phyloP scores from a whole-genome alignment of 495 filamentous ascomycete species.

The Lasiosphaeris hirsuta region DNA sequence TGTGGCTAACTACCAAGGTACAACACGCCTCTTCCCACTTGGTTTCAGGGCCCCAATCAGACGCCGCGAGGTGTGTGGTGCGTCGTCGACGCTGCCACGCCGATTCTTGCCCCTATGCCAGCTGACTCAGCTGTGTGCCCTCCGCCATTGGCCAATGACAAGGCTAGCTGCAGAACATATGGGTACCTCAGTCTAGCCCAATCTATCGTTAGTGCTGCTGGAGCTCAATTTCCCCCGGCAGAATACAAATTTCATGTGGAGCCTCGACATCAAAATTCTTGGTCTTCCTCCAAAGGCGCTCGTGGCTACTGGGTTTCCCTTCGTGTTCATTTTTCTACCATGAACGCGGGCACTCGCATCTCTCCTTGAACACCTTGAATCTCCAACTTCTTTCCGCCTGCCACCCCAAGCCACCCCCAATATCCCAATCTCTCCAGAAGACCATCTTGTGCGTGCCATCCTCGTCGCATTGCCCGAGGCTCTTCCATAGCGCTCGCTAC shows the following conservation, averaged over 20 bases:
- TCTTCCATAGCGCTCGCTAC: too few species aligned
- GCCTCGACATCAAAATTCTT: background rate
- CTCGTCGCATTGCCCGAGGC: too few species aligned
- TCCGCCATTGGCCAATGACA: constrained; percentile 12
- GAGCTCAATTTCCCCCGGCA: constrained; percentile 8
- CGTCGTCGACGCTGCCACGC: background rate
- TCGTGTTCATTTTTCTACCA: too few species aligned
- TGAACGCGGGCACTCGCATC: too few species aligned
- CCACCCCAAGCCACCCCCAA: too few species aligned
- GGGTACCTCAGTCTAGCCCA: background rate
- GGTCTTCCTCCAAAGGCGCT: background rate
- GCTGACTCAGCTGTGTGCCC: background rate
- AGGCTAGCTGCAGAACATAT: background rate
- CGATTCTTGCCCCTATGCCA: too few species aligned
- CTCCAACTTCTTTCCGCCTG: too few species aligned
- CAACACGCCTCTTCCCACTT: background rate
- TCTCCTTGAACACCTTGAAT: too few species aligned
- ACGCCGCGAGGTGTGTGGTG: too few species aligned
- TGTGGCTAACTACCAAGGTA: background rate
- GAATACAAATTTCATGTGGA: constrained; percentile 13
- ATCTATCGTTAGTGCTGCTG: background rate
- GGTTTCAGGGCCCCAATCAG: background rate
- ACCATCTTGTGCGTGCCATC: too few species aligned
- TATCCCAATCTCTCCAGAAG: too few species aligned
- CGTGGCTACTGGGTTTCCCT: background rate